phyloP scores from a whole-genome alignment of 306 rosid genomes.

The Herpetospermum pedunculosum region DNA sequence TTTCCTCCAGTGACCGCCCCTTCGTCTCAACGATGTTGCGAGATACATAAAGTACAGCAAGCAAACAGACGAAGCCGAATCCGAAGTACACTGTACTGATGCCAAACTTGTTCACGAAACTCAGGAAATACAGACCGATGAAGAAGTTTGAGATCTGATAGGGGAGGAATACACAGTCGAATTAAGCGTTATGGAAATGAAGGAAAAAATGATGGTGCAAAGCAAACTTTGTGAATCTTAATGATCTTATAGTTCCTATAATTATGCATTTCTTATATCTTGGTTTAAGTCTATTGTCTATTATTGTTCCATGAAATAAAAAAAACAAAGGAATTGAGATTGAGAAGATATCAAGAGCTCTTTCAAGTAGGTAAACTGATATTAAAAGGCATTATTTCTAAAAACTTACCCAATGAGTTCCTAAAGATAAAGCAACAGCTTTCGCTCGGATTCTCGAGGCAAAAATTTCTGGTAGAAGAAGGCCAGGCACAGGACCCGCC shows the following conservation, averaged over 20 bases:
- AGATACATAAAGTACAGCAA: conserved; percentile 77
- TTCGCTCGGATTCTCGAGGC: conserved; percentile 95
- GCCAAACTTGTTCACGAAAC: conserved; percentile 86
- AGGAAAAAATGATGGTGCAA: background rate
- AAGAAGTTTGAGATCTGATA: conserved; percentile 79
- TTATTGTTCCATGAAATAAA: background rate
- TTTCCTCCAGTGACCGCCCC: conserved; percentile 92
- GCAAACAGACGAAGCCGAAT: conserved; percentile 57
- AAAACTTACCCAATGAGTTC: conserved; percentile 90
- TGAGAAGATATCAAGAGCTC: background rate
- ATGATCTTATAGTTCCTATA: background rate
- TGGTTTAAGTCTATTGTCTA: background rate
- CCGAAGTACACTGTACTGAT: conserved; percentile 83
- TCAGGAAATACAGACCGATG: conserved; percentile 89
- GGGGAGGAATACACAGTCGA: no score
- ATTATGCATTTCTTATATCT: background rate
- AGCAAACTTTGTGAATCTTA: background rate
- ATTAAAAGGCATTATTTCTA: background rate
- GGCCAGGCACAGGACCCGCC: conserved; percentile 98
- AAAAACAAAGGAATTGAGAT: background rate
- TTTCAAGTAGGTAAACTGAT: background rate
- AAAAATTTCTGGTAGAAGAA: conserved; percentile 94
- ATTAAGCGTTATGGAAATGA: background rate
- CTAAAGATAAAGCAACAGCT: conserved; percentile 85
- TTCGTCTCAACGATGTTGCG: conserved; percentile 86